Base-by-base conservation (phyloP, 768 basidiomycete species). In the Leccinum incarnatum region DNA sequence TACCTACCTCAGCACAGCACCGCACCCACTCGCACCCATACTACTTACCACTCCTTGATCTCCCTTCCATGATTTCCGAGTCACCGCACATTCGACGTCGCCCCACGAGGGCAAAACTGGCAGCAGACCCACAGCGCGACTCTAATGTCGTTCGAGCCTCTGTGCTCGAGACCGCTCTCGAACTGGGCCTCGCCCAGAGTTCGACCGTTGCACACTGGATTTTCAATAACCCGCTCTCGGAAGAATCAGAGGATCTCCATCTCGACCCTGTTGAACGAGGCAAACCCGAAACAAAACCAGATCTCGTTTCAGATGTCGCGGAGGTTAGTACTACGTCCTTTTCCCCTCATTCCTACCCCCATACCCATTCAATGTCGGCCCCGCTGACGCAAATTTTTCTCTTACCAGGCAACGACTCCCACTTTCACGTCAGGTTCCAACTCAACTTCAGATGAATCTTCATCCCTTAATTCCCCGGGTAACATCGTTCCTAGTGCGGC, bases 111-210 rank as follows among this genome's bases (percentile, higher is more conserved):
- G 51, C 51, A 1, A 72, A 70, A 42, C 42, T 19, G 10, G 21
- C n/a, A 1, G 32, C n/a, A 1, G 50, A 46, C 29, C 4, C 53
- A 1, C 60, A 60, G 21, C 82, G 86, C 42, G 77, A 84, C 65
- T 87, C 87, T 1, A 82, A 77, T 70, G 69, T 80, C 14, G 76
- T 90, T 19, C 81, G 89, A 15, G 88, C 89, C 1, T 89, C 88
- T 15, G 88, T 91, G 23, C 81, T 90, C 42, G 87, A 91, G 66
- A 86, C 79, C 7, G 89, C 88, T 7, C 77, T 90, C 40, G 76
- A 88, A 67, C 80, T 91, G 12, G 89, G 89, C 3, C 68, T 90
- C 19, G 81, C 81, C 32, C 78, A 73, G 34, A 88, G 81, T 60
- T 76, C 79, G 17, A 77, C 83, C 27, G 83, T 90, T 19, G 81